Conservation (phyloP, 768 basidiomycete genomes). For the Termitomyces sp. region DNA sequence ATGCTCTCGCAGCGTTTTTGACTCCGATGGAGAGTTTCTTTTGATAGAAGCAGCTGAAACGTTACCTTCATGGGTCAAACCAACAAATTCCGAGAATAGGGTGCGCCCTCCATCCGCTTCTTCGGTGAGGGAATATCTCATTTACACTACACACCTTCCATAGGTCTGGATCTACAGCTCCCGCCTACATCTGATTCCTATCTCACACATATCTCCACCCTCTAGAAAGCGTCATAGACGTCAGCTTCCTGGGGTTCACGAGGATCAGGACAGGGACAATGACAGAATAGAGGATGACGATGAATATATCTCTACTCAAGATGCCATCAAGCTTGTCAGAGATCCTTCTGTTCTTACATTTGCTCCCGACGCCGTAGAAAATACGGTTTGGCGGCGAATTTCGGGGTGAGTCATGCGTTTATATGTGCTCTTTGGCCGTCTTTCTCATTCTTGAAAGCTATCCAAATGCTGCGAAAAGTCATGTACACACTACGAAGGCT, state of each 20-base stretch:
- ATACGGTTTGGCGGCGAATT: slow-evolving; percentile 69
- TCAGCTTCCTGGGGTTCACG: slow-evolving; percentile 39
- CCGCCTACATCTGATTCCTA: slow-evolving; percentile 84
- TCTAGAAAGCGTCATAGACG: slow-evolving; percentile 54
- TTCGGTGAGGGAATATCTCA: slow-evolving; percentile 32
- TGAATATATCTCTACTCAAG: slow-evolving; percentile 53
- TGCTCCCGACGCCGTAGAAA: slow-evolving; percentile 62
- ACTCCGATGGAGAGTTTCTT: slow-evolving; percentile 94
- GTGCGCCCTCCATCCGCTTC: slow-evolving; percentile 50
- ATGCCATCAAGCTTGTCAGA: slow-evolving; percentile 65
- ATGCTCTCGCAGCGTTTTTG: slow-evolving; percentile 54
- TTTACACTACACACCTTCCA: slow-evolving; percentile 26
- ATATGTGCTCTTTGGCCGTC: not conserved
- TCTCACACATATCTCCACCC: slow-evolving; percentile 68
- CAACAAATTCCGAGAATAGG: slow-evolving; percentile 89
- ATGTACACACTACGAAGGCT: slow-evolving; percentile 75
- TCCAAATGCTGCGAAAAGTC: slow-evolving; percentile 60
- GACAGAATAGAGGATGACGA: slow-evolving; percentile 35
- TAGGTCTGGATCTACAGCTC: slow-evolving; percentile 91
- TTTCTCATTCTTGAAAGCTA: slow-evolving; percentile 47
- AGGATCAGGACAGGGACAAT: slow-evolving; percentile 49
- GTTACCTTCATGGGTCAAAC: slow-evolving; percentile 88
- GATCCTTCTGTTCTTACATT: slow-evolving; percentile 52
- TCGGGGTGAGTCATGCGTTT: slow-evolving; percentile 43
- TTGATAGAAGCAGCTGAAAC: slow-evolving; percentile 94